Base-by-base conservation (phyloP, 106 monocot genomes). In the Phalaenopsis aphrodite region DNA sequence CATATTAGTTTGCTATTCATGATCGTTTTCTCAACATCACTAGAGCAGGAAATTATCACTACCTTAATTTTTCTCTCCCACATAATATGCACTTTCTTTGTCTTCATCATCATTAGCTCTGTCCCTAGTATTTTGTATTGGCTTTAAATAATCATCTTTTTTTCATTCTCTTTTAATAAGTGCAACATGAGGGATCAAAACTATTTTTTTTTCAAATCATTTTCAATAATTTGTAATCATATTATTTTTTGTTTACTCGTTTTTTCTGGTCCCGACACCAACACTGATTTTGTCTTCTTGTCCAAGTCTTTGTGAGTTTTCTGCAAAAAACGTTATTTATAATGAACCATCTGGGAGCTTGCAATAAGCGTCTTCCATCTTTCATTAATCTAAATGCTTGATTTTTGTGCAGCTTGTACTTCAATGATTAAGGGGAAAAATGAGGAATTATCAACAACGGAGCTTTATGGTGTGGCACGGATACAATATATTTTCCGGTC, bases 401-500 rank as follows among this genome's bases (percentile, higher is more conserved):
- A 36, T 64, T 84, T n/a, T 2, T 66, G 11, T 86, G 83, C 86
- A 99, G 99, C 95, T 43, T 99, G 95, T 84, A 89, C 91, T 65
- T 95, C 99, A 11, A 84, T 91, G 88, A 88, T 99, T 67, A 95
- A 99, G 80, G 99, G 99, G 15, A 99, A 95, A 86, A 91, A 99
- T 87, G 98, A 92, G 56, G 97, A 92, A 85, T 84, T 95, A 76
- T 95, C 95, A 69, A 99, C 88, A 43, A 75, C 83, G 57, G 99
- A 95, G 64, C 92, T 99, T 80, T 95, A 85, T 81, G 99, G 99
- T 78, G 99, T 95, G 84, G 99, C 99, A 72, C 85, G 99, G 67
- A 95, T 99, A 84, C 95, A 99, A 65, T 95, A 99, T 79, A 99
- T 99, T 79, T 99, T 99, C 84, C 99, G 95, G 83, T 93, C 88